Conservation (phyloP, 225 moss, liverwort and hornwort species). For the Antitrichia curtipendula region DNA sequence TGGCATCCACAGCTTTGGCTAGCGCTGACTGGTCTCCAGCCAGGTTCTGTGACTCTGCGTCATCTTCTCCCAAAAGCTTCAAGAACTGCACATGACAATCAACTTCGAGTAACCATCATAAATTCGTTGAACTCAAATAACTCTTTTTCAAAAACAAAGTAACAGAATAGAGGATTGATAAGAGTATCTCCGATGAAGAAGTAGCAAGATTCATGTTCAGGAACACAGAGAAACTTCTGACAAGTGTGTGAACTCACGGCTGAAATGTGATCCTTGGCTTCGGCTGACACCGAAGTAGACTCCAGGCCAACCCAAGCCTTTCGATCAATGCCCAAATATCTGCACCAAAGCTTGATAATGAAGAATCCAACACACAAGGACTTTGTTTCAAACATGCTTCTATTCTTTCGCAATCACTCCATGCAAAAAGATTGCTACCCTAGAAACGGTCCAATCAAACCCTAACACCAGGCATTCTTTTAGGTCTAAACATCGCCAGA, state of each 20-base stretch:
- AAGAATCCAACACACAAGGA: neutral
- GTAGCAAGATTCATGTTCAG: neutral
- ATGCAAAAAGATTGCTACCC: neutral
- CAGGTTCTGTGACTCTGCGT: conserved; percentile 18
- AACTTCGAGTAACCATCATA: neutral
- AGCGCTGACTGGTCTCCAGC: conserved; percentile 29
- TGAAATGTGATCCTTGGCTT: conserved; percentile 73
- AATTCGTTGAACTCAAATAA: neutral
- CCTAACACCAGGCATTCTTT: neutral
- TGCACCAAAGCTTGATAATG: conserved; percentile 1
- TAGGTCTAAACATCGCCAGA: neutral
- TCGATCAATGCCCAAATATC: conserved; percentile 68
- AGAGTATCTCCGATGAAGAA: neutral
- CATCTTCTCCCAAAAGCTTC: conserved; percentile 33
- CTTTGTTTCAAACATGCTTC: neutral
- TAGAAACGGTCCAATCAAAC: neutral
- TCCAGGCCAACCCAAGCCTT: conserved; percentile 89
- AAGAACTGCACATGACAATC: conserved; percentile 20
- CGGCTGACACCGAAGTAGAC: conserved; percentile 54
- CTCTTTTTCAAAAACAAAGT: neutral
- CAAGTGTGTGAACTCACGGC: conserved; percentile 23
- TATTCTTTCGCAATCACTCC: neutral
- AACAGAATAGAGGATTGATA: neutral
- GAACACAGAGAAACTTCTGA: neutral
- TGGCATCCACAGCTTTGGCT: conserved; percentile 73